These are phyloP conservation scores for Odonthalia washingtoniensis DNA, from an alignment of 31 red algal species.

Conservation along the genomic window DNA sequence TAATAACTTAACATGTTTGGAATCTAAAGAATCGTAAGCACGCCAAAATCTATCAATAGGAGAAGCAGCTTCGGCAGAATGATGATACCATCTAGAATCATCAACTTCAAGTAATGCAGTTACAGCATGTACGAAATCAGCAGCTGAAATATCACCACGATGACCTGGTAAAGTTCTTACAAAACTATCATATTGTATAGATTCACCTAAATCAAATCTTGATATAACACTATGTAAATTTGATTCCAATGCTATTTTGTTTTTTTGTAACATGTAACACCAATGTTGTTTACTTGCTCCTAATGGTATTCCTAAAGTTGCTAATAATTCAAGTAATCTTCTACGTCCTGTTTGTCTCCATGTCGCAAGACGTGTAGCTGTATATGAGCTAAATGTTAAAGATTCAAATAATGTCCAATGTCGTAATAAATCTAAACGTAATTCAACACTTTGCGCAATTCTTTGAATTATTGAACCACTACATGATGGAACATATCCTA, in stretches of 20 bases:
- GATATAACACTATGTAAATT: slow-evolving; percentile 51
- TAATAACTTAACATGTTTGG: slow-evolving; percentile 40
- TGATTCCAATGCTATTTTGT: slow-evolving; percentile 67
- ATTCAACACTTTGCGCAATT: slow-evolving; percentile 64
- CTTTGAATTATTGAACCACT: slow-evolving; percentile 36
- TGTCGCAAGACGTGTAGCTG: slow-evolving; percentile 60
- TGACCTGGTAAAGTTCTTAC: slow-evolving; percentile 69
- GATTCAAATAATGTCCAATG: slow-evolving; percentile 77
- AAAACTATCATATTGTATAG: slow-evolving; percentile 77
- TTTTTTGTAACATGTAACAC: slow-evolving; percentile 81
- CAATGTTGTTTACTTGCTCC: slow-evolving; percentile 70
- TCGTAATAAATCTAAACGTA: slow-evolving; percentile 82
- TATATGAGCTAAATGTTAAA: slow-evolving; percentile 65
- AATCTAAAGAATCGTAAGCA: slow-evolving; percentile 82
- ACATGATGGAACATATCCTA: slow-evolving; percentile 54
- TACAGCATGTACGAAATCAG: slow-evolving; percentile 68
- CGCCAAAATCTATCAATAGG: slow-evolving; percentile 74
- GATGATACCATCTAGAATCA: background rate
- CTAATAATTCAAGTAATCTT: slow-evolving; percentile 73
- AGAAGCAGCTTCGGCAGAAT: slow-evolving; percentile 8
- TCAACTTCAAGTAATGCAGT: slow-evolving; percentile 76
- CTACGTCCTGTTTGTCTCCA: slow-evolving; percentile 77
- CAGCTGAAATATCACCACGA: slow-evolving; percentile 75
- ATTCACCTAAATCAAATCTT: slow-evolving; percentile 68
- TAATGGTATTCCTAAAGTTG: slow-evolving; percentile 82